Evolutionary conservation across 805 yeast species (phyloP), one percentile per base, ranked within the genome.

Genomic region (Cyberlindnera petersonii): DNA sequence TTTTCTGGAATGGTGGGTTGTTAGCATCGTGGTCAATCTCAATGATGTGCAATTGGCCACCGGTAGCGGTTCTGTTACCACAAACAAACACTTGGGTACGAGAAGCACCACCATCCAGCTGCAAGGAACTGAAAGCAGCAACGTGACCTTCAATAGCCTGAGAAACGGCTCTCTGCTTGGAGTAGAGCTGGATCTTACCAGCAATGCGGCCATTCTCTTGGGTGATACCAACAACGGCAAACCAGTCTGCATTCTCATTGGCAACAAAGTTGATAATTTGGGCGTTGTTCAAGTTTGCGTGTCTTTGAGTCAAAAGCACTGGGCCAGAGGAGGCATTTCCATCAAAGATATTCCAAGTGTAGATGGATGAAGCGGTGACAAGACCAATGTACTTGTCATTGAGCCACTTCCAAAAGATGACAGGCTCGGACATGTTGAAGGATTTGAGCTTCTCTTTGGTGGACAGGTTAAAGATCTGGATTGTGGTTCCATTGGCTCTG

Each of bases 141-240:
- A 94, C 98, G 64, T 93, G 98, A 55, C 98, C 98, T 59, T 93
- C 98, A 53, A 93, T 86, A 16, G 95, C 89, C 68, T 93, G 99
- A 11, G 97, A 89, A 27, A 91, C 86, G 58, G 85, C 84, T 66
- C 98, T 81, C 38, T 82, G 78, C 60, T 82, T 84, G 44, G 95
- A 84, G 66, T 70, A 93, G 47, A 93, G 77, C 69, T 93, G 99
- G 60, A 91, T 85, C 65, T 86, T 94, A 59, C 99, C 99, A 24
- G 87, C 96, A 51, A 93, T 86, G 55, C 94, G 79, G 49, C 95
- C 95, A 52, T 83, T 82, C 59, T 87, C 96, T 65, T 88, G 96
- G 24, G 94, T 82, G 56, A 93, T 88, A 54, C 98, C 99, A 46
- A 86, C 87, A 41, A 89, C 75, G 17, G 96, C 96, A 63, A 87